Percentiles rank a stretch among this genome's conserved stretches.
Conservation (phyloP, 176 grass and related monocot genomes). For the Musa schizocarpa region DNA sequence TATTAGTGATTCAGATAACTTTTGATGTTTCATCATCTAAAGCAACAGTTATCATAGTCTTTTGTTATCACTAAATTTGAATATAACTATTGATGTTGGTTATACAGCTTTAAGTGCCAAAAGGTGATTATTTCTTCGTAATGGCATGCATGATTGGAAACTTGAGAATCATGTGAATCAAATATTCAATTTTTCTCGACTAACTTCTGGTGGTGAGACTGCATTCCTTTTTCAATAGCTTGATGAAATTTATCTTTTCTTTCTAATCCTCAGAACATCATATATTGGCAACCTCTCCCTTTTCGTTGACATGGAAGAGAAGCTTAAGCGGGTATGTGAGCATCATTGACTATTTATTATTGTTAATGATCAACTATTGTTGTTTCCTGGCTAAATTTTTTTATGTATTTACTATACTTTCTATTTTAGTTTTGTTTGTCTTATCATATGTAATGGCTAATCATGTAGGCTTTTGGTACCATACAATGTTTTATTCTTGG, state of each 20-base stretch:
- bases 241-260: constrained; percentile 22
- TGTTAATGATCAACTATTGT: neutral
- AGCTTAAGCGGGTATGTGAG: constrained; percentile 52
- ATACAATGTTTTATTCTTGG: neutral
- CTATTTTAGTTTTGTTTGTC: neutral
- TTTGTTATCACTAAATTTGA: too few species aligned
- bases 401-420: too few species aligned
- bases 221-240: neutral
- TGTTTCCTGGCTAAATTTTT: neutral
- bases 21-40: too few species aligned
- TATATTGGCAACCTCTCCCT: constrained; percentile 79
- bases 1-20: too few species aligned
- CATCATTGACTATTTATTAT: neutral
- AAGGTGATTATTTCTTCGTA: neutral
- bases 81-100: too few species aligned
- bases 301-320: constrained; percentile 74
- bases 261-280: constrained; percentile 54
- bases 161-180: neutral
- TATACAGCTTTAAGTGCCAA: too few species aligned
- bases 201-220: too few species aligned
- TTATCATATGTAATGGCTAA: neutral
- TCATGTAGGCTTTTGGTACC: neutral
- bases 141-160: neutral
- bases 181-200: neutral
- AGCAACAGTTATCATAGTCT: too few species aligned